These are phyloP conservation scores for Teratosphaeria nubilosa DNA, from an alignment of 2,329 filamentous ascomycete genomes.

Conservation along the genomic window DNA sequence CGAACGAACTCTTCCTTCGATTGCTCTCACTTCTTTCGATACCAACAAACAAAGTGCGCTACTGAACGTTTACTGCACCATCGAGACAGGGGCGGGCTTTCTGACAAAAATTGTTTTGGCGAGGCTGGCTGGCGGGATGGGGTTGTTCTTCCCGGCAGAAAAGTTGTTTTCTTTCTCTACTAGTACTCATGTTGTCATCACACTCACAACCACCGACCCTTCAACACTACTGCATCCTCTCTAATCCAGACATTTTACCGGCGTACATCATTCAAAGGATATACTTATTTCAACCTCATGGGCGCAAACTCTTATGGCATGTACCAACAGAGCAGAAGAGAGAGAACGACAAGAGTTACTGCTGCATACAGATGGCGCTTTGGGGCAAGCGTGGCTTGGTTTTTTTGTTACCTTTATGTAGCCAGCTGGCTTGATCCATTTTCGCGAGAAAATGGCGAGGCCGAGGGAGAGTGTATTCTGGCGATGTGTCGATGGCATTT, in stretches of 20 bases:
- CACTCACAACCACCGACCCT: not conserved
- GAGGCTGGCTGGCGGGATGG: not conserved
- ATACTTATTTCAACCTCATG: not conserved
- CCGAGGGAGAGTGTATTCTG: not conserved
- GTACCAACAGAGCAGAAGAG: not conserved
- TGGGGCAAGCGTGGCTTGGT: not conserved
- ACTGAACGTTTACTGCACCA: not conserved
- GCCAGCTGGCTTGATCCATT: not conserved
- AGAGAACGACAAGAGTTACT: not conserved
- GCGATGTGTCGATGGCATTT: not conserved
- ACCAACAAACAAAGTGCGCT: not conserved
- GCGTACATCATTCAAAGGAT: not conserved
- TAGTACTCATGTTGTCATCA: not conserved
- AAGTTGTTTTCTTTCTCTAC: not conserved
- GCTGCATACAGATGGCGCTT: not conserved
- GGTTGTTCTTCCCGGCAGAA: not conserved
- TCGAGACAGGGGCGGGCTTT: not conserved
- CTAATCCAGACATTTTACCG: not conserved
- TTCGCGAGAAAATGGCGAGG: not conserved
- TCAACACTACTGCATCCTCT: not conserved
- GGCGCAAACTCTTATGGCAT: not conserved
- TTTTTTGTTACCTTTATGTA: not conserved
- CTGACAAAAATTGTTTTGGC: not conserved
- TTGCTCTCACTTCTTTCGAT: not conserved
- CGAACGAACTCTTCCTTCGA: not conserved